Evolutionary conservation across 345 rosid genomes (phyloP), one percentile per base, ranked within the genome.

Genomic region (Gossypioides kirkii): DNA sequence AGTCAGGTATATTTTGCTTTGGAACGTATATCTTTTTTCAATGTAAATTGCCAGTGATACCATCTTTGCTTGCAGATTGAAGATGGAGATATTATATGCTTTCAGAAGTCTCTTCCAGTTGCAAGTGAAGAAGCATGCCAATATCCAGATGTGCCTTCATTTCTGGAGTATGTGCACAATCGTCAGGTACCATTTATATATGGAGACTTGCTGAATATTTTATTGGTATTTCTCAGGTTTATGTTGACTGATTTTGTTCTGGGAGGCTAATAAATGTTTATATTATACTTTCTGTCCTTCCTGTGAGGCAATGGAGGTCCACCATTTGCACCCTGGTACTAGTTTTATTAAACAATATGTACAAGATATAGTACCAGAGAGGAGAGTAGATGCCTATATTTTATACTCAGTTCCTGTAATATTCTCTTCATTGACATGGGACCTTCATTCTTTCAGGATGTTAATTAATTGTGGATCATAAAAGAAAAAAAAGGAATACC

Each of bases 51-150:
- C 43, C 23, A 43, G 28, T 70, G 22, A 73, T 65, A 74, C 73
- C 17, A 8, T 61, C 58, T 73, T 62, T 79, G 9, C 56, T 50
- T 81, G 74, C 87, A 89, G 96, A 82, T 93, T 77, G 98, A 95
- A 87, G 99, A 95, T 83, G 98, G 99, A 61, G 99, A 95, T 74
- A 91, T 95, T 66, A 88, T 95, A 64, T 93, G 98, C 86, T 95
- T 85, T 86, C 99, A 95, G 86, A 95, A 91, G 81, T 70, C 83
- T 76, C 70, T 82, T 71, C 78, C 86, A 62, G 70, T 53, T 52
- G 87, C 84, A 78, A 75, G 78, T 76, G 91, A 86, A 76, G 88
- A 76, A 77, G 88, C 84, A 64, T 84, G 70, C 71, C 83, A 73
- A 45, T 91, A 92, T 81, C 96, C 96, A 28, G 85, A 91, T 63